Conservation (phyloP, 2,329 filamentous ascomycete genomes). For the Tolypocladium album region DNA sequence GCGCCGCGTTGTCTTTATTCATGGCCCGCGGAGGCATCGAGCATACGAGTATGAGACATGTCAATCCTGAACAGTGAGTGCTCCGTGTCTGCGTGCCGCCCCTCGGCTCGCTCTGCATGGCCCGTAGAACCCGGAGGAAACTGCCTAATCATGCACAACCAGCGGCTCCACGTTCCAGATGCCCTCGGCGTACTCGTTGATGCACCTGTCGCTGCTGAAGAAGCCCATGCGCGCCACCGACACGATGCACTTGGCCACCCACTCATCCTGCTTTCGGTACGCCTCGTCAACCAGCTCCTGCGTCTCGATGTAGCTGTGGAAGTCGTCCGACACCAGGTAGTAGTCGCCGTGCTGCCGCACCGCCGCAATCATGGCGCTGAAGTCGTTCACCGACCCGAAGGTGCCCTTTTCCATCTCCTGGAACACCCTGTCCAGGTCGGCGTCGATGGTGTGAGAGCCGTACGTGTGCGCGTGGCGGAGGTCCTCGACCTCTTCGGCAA, state of each 20-base stretch:
- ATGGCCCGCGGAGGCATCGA: neutral
- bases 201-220: conserved; percentile 90
- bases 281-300: conserved; percentile 85
- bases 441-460: conserved; percentile 65
- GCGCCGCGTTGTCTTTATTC: neutral
- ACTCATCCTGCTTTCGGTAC: conserved; percentile 85
- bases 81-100: neutral
- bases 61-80: neutral
- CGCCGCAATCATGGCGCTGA: conserved; percentile 71
- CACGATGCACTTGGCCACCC: conserved; percentile 82
- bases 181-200: conserved; percentile 91
- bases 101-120: neutral
- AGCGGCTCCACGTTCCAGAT: conserved; percentile 97
- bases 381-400: conserved; percentile 72
- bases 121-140: neutral
- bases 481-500: conserved; percentile 93
- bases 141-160: conserved; percentile 26
- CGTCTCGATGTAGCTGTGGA: conserved; percentile 87
- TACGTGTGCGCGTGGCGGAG: conserved; percentile 86
- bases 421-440: conserved; percentile 72
- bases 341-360: conserved; percentile 93
- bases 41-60: neutral
- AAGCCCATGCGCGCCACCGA: conserved; percentile 93
- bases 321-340: conserved; percentile 96
- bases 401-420: conserved; percentile 65